Base-by-base conservation (phyloP, 2,329 filamentous ascomycete genomes). In the Penicillium glabrum region DNA sequence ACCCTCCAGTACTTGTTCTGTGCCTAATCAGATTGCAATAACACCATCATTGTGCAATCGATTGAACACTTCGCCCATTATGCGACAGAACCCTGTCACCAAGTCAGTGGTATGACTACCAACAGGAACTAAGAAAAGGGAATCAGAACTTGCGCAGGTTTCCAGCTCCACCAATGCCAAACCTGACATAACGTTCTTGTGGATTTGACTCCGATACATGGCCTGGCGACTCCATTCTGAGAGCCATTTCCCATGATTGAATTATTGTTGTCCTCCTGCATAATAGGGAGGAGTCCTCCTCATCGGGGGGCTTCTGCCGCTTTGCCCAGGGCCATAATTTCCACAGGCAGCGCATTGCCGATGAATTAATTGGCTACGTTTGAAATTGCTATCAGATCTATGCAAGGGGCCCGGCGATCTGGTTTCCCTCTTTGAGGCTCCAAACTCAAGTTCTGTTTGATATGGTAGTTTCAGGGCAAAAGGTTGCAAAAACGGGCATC, bases 91-190 rank as follows among this genome's bases (percentile, higher is more conserved):
- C 48, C 10, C 62, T 62, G 27, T 46, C 8, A 11, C 10, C 11
- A 48, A 52, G 54, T 60, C 51, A 64, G 56, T 23, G 27, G 47
- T 5, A 19, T 2, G 19, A 53, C 26, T 23, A 39, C 23, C 3
- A 49, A 31, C 35, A 9, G 7, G 6, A 46, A 26, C 0, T 5
- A 51, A 35, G 29, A 46, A 52, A 57, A 51, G 53, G 31, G 48
- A 24, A 58, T 45, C 54, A 57, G 33, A 27, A 67, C 62, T 65
- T 67, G 62, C 60, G 62, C 27, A 51, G 60, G 46, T 67, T 67
- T 13, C 65, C 65, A 45, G 64, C 64, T 14, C 65, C 64, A 9
- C 65, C 65, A 33, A 67, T 66, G 8, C 63, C 65, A 47, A 65
- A 56, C 43, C 58, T 49, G 8, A 67, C 58, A 52, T 65, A 66